These are phyloP conservation scores for Ochetophila trinervis DNA, from an alignment of 306 rosid genomes.

Conservation along the genomic window DNA sequence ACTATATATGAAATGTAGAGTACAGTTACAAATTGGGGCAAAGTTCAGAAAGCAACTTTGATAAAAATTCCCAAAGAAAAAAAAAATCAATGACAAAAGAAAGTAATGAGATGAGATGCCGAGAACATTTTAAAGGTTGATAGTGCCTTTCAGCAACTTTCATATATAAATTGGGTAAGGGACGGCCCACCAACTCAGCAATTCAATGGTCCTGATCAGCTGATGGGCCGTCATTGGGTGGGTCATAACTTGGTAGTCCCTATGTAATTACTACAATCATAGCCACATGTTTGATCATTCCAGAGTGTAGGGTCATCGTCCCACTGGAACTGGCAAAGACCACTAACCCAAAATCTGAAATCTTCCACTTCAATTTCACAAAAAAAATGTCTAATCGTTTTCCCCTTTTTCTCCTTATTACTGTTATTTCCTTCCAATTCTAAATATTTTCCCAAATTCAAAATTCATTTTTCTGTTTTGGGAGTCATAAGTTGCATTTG, in stretches of 20 bases:
- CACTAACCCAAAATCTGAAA: too few species aligned
- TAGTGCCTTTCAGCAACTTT: slow-evolving; percentile 69
- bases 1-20: too few species aligned
- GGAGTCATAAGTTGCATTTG: slow-evolving; percentile 7
- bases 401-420: neutral
- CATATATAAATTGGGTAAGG: slow-evolving; percentile 48
- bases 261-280: neutral
- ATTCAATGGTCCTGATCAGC: slow-evolving; percentile 70
- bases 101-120: neutral
- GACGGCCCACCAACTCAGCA: slow-evolving; percentile 58
- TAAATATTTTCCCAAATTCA: neutral
- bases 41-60: too few species aligned
- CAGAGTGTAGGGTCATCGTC: neutral
- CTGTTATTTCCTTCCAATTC: neutral
- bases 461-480: neutral
- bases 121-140: slow-evolving; percentile 38
- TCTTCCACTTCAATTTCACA: too few species aligned
- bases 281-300: neutral
- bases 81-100: too few species aligned
- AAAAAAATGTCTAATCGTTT: neutral
- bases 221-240: slow-evolving; percentile 49
- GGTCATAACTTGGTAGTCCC: slow-evolving; percentile 20
- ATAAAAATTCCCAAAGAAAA: too few species aligned
- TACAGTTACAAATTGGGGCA: too few species aligned
- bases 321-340: too few species aligned